A percentile compares a stretch with the other conserved stretches of the same genome.
Conservation (phyloP, 345 rosid genomes). For the Citrus maxima region DNA sequence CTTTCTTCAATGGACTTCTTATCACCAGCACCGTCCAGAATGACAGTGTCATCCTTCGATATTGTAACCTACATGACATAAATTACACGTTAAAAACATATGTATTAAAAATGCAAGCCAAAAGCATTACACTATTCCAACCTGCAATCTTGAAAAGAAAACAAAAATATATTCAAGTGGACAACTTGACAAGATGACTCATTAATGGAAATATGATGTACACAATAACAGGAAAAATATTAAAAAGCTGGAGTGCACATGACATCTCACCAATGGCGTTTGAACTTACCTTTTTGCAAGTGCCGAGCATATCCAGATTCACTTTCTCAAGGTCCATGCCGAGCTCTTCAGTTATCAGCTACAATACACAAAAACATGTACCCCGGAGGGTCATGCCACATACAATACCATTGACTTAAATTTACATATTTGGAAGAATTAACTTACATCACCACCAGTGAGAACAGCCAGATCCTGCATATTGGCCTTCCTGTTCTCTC, state of each 20-base stretch:
- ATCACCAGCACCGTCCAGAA: conserved; percentile 98
- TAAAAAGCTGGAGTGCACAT: not conserved
- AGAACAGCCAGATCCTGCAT: conserved; percentile 87
- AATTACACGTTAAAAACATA: conserved; percentile 3
- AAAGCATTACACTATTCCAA: not conserved
- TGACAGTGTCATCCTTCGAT: conserved; percentile 87
- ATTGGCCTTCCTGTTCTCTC: conserved; percentile 86
- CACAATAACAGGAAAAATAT: not conserved
- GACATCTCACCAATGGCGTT: not conserved
- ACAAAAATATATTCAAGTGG: not conserved
- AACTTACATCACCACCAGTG: conserved; percentile 83
- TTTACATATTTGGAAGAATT: not conserved
- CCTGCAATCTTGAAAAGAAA: not conserved
- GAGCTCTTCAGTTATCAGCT: conserved; percentile 93
- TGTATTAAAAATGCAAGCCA: not conserved
- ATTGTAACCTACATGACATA: conserved; percentile 48
- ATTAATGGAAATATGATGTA: not conserved
- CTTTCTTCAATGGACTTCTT: conserved; percentile 82
- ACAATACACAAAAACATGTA: conserved; percentile 5
- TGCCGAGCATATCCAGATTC: conserved; percentile 77
- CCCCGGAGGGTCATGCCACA: not conserved
- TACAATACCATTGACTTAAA: not conserved
- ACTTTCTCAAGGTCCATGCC: conserved; percentile 94
- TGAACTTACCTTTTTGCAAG: conserved; percentile 77
- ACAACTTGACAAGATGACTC: not conserved